phyloP scores from a whole-genome alignment of 176 grass and related monocot genomes.

The Saccharum spontaneum region DNA sequence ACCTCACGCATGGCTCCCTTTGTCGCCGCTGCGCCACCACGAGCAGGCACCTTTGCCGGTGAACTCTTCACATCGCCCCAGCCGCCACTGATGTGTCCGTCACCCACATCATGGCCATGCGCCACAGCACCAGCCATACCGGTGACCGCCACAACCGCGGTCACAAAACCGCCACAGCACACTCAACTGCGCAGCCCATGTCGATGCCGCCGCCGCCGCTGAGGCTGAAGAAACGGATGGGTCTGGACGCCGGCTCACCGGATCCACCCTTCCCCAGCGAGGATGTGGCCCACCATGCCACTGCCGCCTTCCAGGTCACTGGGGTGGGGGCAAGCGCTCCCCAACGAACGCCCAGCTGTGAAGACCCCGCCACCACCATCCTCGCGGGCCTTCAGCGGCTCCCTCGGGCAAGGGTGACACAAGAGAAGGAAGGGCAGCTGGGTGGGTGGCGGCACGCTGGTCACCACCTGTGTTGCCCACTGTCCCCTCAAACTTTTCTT shows the following conservation, averaged over 20 bases:
- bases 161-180: background rate
- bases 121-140: background rate
- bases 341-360: background rate
- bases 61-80: background rate
- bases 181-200: background rate
- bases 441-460: background rate
- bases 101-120: background rate
- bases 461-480: background rate
- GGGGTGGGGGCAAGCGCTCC: background rate
- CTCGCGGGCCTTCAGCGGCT: background rate
- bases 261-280: background rate
- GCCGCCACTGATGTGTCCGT: background rate
- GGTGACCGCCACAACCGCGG: background rate
- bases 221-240: background rate
- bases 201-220: background rate
- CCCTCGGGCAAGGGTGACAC: background rate
- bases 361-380: background rate
- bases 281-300: background rate
- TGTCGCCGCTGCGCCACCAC: background rate
- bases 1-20: background rate
- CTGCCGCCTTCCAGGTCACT: background rate
- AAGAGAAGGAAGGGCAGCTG: background rate
- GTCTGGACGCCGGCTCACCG: background rate
- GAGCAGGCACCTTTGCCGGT: background rate
- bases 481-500: background rate